Evolutionary conservation across 768 basidiomycete species (phyloP).

Genomic region (Polyporus arcularius): DNA sequence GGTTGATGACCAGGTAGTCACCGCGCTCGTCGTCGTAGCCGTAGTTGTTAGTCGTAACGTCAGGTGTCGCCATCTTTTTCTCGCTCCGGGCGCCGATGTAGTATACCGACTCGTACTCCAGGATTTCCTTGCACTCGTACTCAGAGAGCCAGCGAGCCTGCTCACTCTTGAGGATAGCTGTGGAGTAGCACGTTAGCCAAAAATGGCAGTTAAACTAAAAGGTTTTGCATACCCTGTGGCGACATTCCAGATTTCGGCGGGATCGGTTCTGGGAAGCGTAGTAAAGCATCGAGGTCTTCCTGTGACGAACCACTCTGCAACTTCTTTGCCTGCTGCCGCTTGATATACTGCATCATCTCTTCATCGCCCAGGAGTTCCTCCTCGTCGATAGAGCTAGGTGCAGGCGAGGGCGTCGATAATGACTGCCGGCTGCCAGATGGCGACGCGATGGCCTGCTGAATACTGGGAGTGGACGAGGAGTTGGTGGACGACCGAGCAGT

Average conservation of each 20-base stretch:
- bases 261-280: constrained; percentile 91
- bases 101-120: constrained; percentile 84
- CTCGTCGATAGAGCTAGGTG: constrained; percentile 75
- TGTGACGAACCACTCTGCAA: constrained; percentile 80
- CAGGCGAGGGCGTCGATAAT: constrained; percentile 83
- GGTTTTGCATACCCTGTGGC: constrained; percentile 61
- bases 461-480: constrained; percentile 49
- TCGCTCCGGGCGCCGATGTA: constrained; percentile 76
- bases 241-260: constrained; percentile 65
- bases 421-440: constrained; percentile 76
- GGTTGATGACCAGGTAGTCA: constrained; percentile 88
- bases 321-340: constrained; percentile 87
- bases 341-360: constrained; percentile 95
- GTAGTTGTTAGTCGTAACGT: constrained; percentile 80
- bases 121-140: constrained; percentile 89
- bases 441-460: constrained; percentile 54
- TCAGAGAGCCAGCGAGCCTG: constrained; percentile 77
- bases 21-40: constrained; percentile 98
- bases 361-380: constrained; percentile 91
- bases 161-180: constrained; percentile 66
- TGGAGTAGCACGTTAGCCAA: constrained; percentile 13
- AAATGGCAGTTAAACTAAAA: background rate
- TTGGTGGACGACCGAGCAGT: constrained; percentile 54
- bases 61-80: constrained; percentile 79
- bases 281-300: constrained; percentile 83